These are phyloP conservation scores for Colletotrichum magnum DNA, from an alignment of 2,329 filamentous ascomycete genomes.

Conservation along the genomic window DNA sequence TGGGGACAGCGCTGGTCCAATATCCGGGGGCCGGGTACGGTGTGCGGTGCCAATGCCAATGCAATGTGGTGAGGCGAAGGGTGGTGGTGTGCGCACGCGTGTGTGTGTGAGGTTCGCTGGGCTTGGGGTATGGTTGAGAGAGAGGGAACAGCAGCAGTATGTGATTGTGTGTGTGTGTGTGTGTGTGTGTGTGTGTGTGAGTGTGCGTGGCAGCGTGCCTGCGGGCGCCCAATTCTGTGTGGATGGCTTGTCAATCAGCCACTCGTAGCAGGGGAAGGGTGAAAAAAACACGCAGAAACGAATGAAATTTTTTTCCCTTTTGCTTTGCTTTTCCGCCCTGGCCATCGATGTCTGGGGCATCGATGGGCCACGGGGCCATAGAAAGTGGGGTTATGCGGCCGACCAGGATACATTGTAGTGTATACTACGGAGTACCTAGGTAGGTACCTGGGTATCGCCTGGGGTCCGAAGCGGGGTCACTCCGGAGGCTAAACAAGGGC, in stretches of 20 bases:
- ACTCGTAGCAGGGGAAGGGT: conserved; percentile 6
- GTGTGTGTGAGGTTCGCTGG: background rate
- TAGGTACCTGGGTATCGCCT: too few relatives aligned
- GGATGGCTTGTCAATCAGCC: conserved; percentile 27
- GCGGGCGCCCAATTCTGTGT: conserved; percentile 3
- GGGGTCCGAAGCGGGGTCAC: conserved; percentile 21
- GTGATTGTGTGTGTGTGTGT: conserved; percentile 2
- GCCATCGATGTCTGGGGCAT: conserved; percentile 4
- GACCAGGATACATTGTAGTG: background rate
- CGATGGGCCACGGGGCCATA: conserved; percentile 21
- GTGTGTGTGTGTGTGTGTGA: background rate
- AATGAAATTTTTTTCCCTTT: conserved; percentile 20
- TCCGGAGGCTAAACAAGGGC: conserved; percentile 31
- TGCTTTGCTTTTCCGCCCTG: conserved; percentile 21
- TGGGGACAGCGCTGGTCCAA: background rate
- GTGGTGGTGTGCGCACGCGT: background rate
- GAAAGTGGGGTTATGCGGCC: conserved; percentile 22
- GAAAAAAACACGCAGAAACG: conserved; percentile 26
- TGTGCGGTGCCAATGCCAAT: conserved; percentile 3
- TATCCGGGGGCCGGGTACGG: conserved; percentile 8
- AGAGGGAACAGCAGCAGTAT: background rate
- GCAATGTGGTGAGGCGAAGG: conserved; percentile 12
- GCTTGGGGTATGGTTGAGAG: conserved; percentile 4
- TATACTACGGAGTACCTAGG: too few relatives aligned
- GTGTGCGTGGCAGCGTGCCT: conserved; percentile 3